phyloP scores from a whole-genome alignment of 2,329 filamentous ascomycete species.

The Myriangium duriaei region DNA sequence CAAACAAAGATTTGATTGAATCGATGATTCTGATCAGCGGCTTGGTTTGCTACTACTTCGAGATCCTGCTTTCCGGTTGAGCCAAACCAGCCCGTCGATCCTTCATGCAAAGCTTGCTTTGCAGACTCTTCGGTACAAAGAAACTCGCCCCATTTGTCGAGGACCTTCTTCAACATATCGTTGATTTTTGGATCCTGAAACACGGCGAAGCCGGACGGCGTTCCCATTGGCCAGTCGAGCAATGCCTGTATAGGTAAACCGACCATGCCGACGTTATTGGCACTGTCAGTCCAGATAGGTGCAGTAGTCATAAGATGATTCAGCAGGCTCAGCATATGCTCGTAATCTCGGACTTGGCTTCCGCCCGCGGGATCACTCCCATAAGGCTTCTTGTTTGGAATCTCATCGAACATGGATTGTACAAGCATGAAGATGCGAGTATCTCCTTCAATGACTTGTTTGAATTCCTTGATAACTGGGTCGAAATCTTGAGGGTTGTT shows the following conservation, averaged over 20 bases:
- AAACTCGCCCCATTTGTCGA: constrained; percentile 37
- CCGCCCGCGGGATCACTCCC: constrained; percentile 47
- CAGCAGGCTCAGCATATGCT: constrained; percentile 53
- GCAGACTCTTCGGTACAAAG: constrained; percentile 12
- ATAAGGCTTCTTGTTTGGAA: constrained; percentile 50
- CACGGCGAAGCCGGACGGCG: constrained; percentile 39
- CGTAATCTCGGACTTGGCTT: constrained; percentile 51
- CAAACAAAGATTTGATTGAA: constrained; percentile 46
- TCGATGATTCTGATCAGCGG: constrained; percentile 16
- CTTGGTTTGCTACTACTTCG: constrained; percentile 21
- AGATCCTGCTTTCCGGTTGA: constrained; percentile 26
- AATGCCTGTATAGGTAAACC: constrained; percentile 46
- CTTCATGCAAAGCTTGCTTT: background rate
- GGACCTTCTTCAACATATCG: constrained; percentile 34
- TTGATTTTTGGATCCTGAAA: constrained; percentile 44
- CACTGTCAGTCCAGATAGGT: constrained; percentile 29
- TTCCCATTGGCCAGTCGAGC: constrained; percentile 48
- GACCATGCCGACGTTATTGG: constrained; percentile 31
- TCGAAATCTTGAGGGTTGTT: constrained; percentile 38
- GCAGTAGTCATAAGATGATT: constrained; percentile 41
- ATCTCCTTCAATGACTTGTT: constrained; percentile 51
- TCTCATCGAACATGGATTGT: constrained; percentile 50
- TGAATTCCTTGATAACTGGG: constrained; percentile 52
- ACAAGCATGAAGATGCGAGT: constrained; percentile 55
- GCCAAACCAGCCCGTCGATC: constrained; percentile 30